These are phyloP conservation scores for Volvox reticuliferus DNA, from an alignment of 139 green algal species.

Conservation along the genomic window DNA sequence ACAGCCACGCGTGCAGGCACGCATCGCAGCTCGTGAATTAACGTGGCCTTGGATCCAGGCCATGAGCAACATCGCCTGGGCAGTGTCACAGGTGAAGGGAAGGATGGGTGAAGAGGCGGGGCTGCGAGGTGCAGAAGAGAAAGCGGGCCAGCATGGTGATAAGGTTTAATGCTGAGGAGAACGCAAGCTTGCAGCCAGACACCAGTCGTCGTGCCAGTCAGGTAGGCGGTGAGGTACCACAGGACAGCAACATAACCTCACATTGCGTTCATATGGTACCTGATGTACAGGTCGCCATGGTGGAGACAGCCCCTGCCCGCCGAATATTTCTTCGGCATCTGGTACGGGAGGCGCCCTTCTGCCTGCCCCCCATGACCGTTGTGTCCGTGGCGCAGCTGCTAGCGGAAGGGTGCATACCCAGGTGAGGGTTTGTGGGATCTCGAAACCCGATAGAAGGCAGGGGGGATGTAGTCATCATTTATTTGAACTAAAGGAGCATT, in stretches of 20 bases:
- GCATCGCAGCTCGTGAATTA: neutral
- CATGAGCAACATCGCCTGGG: conserved; percentile 31
- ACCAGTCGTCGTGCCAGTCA: too few relatives aligned
- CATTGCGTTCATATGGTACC: too few relatives aligned
- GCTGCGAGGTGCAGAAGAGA: neutral
- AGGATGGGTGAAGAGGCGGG: neutral
- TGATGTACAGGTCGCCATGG: conserved; percentile 23
- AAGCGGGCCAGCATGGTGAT: neutral
- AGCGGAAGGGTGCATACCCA: conserved; percentile 15
- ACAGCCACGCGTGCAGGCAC: neutral
- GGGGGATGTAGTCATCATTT: too few relatives aligned
- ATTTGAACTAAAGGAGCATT: too few relatives aligned
- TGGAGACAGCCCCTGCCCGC: neutral
- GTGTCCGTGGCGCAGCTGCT: conserved; percentile 23
- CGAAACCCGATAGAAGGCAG: too few relatives aligned
- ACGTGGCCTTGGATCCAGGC: conserved; percentile 36
- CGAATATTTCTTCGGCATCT: conserved; percentile 5
- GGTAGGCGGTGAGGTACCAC: too few relatives aligned
- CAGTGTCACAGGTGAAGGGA: conserved; percentile 15
- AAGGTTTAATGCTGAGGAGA: too few relatives aligned
- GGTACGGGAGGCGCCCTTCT: conserved; percentile 14
- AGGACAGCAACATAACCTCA: too few relatives aligned
- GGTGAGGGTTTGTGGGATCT: neutral
- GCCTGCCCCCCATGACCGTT: conserved; percentile 18
- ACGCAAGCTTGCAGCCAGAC: too few relatives aligned